Percentiles rank a stretch among this genome's conserved stretches.
These are phyloP conservation scores for Podila verticillata DNA, from an alignment of 192 early-diverging fungal genomes.

Conservation along the genomic window DNA sequence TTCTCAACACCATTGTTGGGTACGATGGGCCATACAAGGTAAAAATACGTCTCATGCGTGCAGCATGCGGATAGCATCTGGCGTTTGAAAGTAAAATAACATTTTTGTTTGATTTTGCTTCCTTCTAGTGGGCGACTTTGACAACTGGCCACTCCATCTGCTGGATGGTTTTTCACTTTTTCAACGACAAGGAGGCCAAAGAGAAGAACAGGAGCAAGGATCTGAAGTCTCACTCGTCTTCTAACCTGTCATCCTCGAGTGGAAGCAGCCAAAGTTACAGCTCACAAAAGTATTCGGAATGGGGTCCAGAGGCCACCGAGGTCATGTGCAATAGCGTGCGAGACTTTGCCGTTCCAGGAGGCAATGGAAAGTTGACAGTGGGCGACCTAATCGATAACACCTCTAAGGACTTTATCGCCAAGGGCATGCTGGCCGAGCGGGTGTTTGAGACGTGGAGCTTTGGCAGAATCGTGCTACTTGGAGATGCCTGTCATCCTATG, in stretches of 20 bases:
- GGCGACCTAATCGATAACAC: background rate
- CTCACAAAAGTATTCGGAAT: background rate
- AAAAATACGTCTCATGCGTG: no score
- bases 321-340: background rate
- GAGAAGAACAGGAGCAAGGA: background rate
- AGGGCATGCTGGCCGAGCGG: background rate
- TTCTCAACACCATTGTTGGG: conserved; percentile 1
- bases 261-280: background rate
- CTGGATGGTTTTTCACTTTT: background rate
- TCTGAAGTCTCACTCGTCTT: background rate
- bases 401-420: background rate
- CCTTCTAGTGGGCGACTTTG: background rate
- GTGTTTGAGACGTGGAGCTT: background rate
- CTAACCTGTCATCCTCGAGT: background rate
- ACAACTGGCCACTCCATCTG: background rate
- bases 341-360: background rate
- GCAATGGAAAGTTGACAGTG: background rate
- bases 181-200: background rate
- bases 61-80: no score
- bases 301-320: background rate
- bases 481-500: conserved; percentile 2
- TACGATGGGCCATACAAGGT: conserved; percentile 1
- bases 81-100: no score
- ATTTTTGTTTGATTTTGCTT: no score
- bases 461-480: background rate